These are phyloP conservation scores for Pyrenophora teres DNA, from an alignment of 2,329 filamentous ascomycete species.

Conservation along the genomic window DNA sequence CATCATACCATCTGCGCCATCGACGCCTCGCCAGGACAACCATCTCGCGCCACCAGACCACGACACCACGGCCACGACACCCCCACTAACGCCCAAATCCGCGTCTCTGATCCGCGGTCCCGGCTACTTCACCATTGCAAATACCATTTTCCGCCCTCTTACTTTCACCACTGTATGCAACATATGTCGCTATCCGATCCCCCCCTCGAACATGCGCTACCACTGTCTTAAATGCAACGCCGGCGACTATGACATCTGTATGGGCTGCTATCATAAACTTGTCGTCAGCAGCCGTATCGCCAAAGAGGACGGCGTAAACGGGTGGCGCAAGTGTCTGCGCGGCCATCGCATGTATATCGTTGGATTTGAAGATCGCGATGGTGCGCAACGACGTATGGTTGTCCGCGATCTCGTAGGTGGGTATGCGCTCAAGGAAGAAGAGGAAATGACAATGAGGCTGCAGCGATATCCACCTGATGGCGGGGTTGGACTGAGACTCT, in stretches of 20 bases:
- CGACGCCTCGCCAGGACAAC: conserved; percentile 24
- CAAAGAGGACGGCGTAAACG: conserved; percentile 73
- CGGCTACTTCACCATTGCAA: conserved; percentile 40
- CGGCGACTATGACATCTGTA: conserved; percentile 89
- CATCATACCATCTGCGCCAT: conserved; percentile 18
- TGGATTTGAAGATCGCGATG: conserved; percentile 71
- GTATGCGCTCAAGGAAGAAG: conserved; percentile 66
- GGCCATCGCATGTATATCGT: conserved; percentile 86
- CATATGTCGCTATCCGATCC: conserved; percentile 74
- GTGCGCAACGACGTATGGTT: conserved; percentile 70
- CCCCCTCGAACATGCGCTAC: conserved; percentile 70
- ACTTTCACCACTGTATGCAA: conserved; percentile 79
- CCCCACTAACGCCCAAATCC: conserved; percentile 49
- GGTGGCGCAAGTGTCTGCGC: conserved; percentile 80
- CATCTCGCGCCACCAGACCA: conserved; percentile 32
- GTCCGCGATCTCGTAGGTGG: conserved; percentile 80
- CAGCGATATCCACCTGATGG: conserved; percentile 72
- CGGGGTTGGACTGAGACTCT: conserved; percentile 66
- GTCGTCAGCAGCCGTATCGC: conserved; percentile 68
- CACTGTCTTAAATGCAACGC: conserved; percentile 79
- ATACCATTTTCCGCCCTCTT: conserved; percentile 64
- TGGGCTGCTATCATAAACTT: conserved; percentile 73
- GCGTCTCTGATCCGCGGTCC: conserved; percentile 49
- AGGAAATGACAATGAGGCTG: conserved; percentile 32
- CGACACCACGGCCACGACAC: conserved; percentile 41